phyloP scores from a whole-genome alignment of 805 yeast genomes.

The Kregervanrija pseudodelftensis region DNA sequence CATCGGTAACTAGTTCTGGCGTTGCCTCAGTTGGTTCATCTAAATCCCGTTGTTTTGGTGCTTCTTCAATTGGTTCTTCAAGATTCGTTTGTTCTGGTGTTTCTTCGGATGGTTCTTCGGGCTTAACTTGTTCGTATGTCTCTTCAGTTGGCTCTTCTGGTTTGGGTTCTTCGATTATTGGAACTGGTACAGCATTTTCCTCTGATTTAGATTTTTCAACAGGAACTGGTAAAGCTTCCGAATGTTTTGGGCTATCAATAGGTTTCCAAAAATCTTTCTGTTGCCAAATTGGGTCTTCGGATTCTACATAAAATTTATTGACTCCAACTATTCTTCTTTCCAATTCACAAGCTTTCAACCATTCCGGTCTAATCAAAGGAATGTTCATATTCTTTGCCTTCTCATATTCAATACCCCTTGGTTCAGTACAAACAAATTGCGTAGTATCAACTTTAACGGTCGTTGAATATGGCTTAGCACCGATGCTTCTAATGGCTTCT shows the following conservation, averaged over 20 bases:
- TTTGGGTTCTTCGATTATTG: slow-evolving; percentile 1
- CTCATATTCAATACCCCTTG: slow-evolving; percentile 56
- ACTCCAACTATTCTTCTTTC: slow-evolving; percentile 92
- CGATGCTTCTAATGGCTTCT: slow-evolving; percentile 57
- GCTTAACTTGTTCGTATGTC: slow-evolving; percentile 5
- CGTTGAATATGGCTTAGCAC: slow-evolving; percentile 72
- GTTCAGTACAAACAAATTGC: slow-evolving; percentile 76
- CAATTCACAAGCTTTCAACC: slow-evolving; percentile 89
- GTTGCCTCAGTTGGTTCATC: slow-evolving; percentile 5
- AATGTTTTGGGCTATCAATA: not conserved
- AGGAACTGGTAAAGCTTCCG: not conserved
- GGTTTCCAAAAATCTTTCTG: slow-evolving; percentile 37
- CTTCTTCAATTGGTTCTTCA: slow-evolving; percentile 14
- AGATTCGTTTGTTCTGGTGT: slow-evolving; percentile 5
- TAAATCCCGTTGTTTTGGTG: not conserved
- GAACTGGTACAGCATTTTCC: slow-evolving; percentile 2
- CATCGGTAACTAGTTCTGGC: not conserved
- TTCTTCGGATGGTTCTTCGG: slow-evolving; percentile 8
- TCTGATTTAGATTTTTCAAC: not conserved
- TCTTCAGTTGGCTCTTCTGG: slow-evolving; percentile 4
- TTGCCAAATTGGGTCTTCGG: slow-evolving; percentile 35
- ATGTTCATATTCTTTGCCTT: slow-evolving; percentile 81
- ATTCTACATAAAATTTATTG: slow-evolving; percentile 69
- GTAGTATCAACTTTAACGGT: slow-evolving; percentile 86
- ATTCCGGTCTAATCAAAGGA: slow-evolving; percentile 92